Evolutionary conservation across 2,329 filamentous ascomycete species (phyloP), one percentile per base, ranked within the genome.

Genomic region (Cylindrodendrum hubeiense): DNA sequence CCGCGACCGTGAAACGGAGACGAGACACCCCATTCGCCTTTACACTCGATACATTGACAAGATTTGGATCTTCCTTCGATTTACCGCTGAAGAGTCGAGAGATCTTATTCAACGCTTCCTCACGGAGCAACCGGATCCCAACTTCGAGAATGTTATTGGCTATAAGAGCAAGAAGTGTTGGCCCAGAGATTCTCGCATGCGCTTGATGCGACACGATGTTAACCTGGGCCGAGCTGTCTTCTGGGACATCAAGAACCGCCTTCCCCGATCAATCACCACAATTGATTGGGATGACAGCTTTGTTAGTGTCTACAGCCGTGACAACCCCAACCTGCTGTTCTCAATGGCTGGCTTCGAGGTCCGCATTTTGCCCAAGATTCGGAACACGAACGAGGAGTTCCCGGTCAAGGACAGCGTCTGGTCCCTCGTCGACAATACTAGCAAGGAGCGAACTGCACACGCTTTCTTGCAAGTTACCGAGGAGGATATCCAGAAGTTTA

Each of bases 141-240:
- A 99, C 77, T 99, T 99, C 71, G 96, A 99, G 79, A 99, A 99
- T 70, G 96, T 99, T 44, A 98, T 99, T 73, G 96, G 96, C 0
- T 99, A 98, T 81, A 95, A 93, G 84, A 99, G 97, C 82, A 99
- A 99, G 86, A 99, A 98, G 79, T 99, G 97, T 81, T 99, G 96
- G 96, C 97, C 96, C 44, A 90, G 96, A 74, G 96, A 99, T 78
- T 98, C 95, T 24, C 90, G 96, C 54, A 99, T 99, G 97, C 91
- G 97, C 49, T 82, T 99, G 74, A 99, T 99, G 96, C 91, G 96
- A 68, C 96, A 99, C 80, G 96, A 99, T 81, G 97, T 99, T 71
- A 98, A 99, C 74, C 90, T 99, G 44, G 96, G 97, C 44, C 91
- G 97, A 65, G 97, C 97, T 64, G 96, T 98, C 2, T 99, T 99